Base-by-base conservation (phyloP, 306 rosid species). In the Geum urbanum region DNA sequence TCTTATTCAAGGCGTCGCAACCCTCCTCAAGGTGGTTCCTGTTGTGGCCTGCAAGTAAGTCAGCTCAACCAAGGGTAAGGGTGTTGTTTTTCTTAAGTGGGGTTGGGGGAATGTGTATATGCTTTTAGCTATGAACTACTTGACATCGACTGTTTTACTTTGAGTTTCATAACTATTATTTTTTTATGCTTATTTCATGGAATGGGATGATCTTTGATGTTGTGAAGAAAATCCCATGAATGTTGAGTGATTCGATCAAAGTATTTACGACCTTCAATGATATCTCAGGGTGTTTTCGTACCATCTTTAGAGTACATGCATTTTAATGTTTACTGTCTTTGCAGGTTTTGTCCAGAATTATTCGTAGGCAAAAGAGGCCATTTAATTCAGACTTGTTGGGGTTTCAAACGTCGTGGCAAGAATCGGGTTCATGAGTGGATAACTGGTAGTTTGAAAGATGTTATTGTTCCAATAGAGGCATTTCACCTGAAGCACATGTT, bases 321-420 rank as follows among this genome's bases (percentile, higher is more conserved):
- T 56, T 24, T 24, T 5, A 11, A 27, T 58, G 14, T 58, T 43
- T 12, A 12, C 7, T 57, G 16, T 57, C 65, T 73, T 72, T 76
- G 37, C 87, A 92, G 94, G 83, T 90, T 84, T 71, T 92, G 96
- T 81, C 86, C 86, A 22, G 97, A 92, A 86, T 79, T 88, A 63
- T 85, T 70, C 66, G 61, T 92, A 57, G 92, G 96, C 46, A 84
- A 84, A 73, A 80, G 74, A 76, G 96, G 98, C 37, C 96, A 90
- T 77, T 76, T 82, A 72, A 90, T 92, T 68, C 89, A 72, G 74
- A 86, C 85, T 72, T 90, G 97, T 61, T 66, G 81, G 71, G 97
- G 97, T 72, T 86, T 72, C 67, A 90, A 62, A 80, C 88, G 13
- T 15, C 85, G 77, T 66, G 85, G 84, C 70, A 91, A 83, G 80